Percentiles rank a stretch among this genome's conserved stretches.
phyloP scores from a whole-genome alignment of 805 yeast species.

The Isabelozyma gotoi region DNA sequence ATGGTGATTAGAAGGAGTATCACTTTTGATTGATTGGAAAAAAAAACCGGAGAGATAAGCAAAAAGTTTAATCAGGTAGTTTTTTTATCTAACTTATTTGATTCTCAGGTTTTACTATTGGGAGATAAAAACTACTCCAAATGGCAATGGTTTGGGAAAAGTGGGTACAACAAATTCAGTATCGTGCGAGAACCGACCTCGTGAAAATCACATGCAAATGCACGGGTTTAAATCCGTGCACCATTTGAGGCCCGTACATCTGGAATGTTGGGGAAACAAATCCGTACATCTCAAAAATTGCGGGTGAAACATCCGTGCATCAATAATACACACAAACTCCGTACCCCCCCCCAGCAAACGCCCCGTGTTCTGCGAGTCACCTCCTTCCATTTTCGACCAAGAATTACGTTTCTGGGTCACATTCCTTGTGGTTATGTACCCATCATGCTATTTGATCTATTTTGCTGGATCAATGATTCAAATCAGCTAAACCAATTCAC shows the following conservation, averaged over 20 bases:
- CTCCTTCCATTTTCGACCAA: no score
- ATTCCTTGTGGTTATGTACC: not conserved
- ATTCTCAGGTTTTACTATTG: not conserved
- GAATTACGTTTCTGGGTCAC: not conserved
- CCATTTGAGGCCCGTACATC: not conserved
- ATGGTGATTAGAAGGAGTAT: not conserved
- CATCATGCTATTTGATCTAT: not conserved
- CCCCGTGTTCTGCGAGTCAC: no score
- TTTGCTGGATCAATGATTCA: not conserved
- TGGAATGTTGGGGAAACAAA: no score
- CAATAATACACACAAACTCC: no score
- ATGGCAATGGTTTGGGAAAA: not conserved
- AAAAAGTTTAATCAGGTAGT: not conserved
- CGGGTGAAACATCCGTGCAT: no score
- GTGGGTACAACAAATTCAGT: not conserved
- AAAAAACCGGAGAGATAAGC: not conserved
- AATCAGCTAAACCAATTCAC: not conserved
- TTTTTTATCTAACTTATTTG: not conserved
- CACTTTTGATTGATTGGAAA: not conserved
- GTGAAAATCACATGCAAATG: not conserved
- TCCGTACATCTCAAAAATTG: no score
- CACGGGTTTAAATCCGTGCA: no score
- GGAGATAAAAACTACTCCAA: not conserved
- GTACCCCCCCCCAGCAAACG: no score
- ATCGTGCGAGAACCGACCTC: not conserved